phyloP scores from a whole-genome alignment of 2,329 filamentous ascomycete genomes.

The Arthrobotrys pseudoclavata region DNA sequence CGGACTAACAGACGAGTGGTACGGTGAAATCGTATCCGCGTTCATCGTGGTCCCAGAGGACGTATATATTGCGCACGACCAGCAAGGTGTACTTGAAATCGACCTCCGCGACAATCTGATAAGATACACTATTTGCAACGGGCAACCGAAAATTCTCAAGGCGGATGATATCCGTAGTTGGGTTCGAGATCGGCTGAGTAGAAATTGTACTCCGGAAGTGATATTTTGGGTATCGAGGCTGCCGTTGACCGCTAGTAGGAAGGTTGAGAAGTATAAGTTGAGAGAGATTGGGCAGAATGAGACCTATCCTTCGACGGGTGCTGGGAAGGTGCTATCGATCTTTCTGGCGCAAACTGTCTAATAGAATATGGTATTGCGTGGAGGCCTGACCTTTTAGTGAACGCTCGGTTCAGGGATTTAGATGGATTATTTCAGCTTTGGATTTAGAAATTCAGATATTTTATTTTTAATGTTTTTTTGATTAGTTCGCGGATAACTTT shows the following conservation, averaged over 20 bases:
- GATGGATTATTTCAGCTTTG: too few species aligned
- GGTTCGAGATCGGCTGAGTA: slow-evolving; percentile 77
- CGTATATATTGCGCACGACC: neutral
- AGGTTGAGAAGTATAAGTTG: slow-evolving; percentile 89
- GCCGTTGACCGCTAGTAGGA: slow-evolving; percentile 95
- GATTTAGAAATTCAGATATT: too few species aligned
- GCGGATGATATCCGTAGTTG: slow-evolving; percentile 76
- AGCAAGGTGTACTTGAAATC: neutral
- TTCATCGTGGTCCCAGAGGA: slow-evolving; percentile 72
- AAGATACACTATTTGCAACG: too few species aligned
- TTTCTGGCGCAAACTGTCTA: too few species aligned
- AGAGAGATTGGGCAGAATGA: slow-evolving; percentile 19
- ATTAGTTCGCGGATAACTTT: too few species aligned
- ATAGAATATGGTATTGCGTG: too few species aligned
- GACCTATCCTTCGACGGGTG: too few species aligned
- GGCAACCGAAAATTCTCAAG: slow-evolving; percentile 66
- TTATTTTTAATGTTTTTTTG: too few species aligned
- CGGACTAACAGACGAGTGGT: slow-evolving; percentile 82
- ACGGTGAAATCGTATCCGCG: slow-evolving; percentile 88
- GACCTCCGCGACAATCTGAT: slow-evolving; percentile 26
- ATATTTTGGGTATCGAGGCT: slow-evolving; percentile 88
- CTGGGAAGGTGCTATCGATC: too few species aligned
- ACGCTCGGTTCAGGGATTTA: too few species aligned
- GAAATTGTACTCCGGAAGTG: slow-evolving; percentile 87
- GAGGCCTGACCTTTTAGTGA: too few species aligned